Conservation (phyloP, 1,284 basidiomycete genomes). For the Microbotryomycetes sp. region DNA sequence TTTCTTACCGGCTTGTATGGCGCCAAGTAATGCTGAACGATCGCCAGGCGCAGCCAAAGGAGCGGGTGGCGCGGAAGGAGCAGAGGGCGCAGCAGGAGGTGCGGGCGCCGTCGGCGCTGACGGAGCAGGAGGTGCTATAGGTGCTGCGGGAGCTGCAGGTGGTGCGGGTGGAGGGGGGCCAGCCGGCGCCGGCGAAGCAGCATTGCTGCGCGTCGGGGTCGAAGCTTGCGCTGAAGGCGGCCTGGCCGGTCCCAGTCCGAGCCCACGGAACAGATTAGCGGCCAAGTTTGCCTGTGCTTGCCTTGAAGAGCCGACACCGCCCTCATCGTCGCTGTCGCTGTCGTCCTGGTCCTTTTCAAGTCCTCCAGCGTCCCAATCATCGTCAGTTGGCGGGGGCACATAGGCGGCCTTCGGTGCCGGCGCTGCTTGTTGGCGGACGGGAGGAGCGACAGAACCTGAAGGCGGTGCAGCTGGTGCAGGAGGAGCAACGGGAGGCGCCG, state of each 20-base stretch:
- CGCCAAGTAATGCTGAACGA: slow-evolving; percentile 62
- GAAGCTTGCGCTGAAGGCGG: slow-evolving; percentile 55
- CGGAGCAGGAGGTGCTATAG: slow-evolving; percentile 36
- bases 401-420: slow-evolving; percentile 51
- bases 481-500: slow-evolving; percentile 22
- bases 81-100: slow-evolving; percentile 41
- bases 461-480: slow-evolving; percentile 33
- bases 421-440: slow-evolving; percentile 41
- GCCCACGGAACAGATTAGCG: slow-evolving; percentile 26
- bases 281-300: slow-evolving; percentile 60
- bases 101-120: slow-evolving; percentile 43
- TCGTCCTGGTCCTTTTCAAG: slow-evolving; percentile 63
- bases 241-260: slow-evolving; percentile 21
- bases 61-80: slow-evolving; percentile 38
- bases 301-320: slow-evolving; percentile 47
- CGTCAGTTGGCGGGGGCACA: slow-evolving; percentile 55
- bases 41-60: slow-evolving; percentile 13
- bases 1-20: slow-evolving; percentile 72
- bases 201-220: slow-evolving; percentile 32
- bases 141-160: slow-evolving; percentile 35
- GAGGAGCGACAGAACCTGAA: slow-evolving; percentile 24
- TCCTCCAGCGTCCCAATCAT: slow-evolving; percentile 70
- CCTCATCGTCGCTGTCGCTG: slow-evolving; percentile 66
- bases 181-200: slow-evolving; percentile 12
- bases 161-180: background rate